These are phyloP conservation scores for Beverwykella pulmonaria DNA, from an alignment of 495 filamentous ascomycete species.

Conservation along the genomic window DNA sequence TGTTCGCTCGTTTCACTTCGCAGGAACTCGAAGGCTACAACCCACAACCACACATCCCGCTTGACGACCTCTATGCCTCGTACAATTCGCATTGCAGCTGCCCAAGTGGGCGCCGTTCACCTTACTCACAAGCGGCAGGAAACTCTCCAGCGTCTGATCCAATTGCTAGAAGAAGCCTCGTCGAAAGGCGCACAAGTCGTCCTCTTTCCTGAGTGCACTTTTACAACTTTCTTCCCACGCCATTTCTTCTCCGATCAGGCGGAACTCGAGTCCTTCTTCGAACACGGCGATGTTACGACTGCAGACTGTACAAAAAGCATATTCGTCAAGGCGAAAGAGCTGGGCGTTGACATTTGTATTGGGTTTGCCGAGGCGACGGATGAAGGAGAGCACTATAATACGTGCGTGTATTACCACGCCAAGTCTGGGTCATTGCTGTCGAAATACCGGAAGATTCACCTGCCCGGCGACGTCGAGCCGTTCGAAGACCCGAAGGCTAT, in stretches of 20 bases:
- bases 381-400: slow-evolving; percentile 50
- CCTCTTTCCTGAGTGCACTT: slow-evolving; percentile 53
- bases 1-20: not conserved
- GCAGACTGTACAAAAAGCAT: slow-evolving; percentile 48
- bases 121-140: slow-evolving; percentile 36
- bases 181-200: slow-evolving; percentile 48
- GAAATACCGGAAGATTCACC: slow-evolving; percentile 56
- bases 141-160: slow-evolving; percentile 49
- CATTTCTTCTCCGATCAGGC: slow-evolving; percentile 46
- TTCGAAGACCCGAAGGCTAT: slow-evolving; percentile 50
- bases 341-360: slow-evolving; percentile 52
- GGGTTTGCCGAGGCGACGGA: slow-evolving; percentile 51
- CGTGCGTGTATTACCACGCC: slow-evolving; percentile 52
- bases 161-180: slow-evolving; percentile 48
- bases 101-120: slow-evolving; percentile 28
- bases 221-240: slow-evolving; percentile 57
- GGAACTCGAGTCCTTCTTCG: slow-evolving; percentile 51
- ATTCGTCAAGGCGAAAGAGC: slow-evolving; percentile 50
- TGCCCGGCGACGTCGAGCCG: slow-evolving; percentile 53
- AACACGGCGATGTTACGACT: slow-evolving; percentile 48
- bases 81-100: slow-evolving; percentile 21
- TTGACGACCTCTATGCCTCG: slow-evolving; percentile 16
- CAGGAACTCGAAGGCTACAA: not conserved
- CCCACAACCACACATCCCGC: no score
- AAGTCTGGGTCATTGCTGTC: slow-evolving; percentile 45